phyloP scores from a whole-genome alignment of 2,329 filamentous ascomycete genomes.

The Aspergillus phoenicis region DNA sequence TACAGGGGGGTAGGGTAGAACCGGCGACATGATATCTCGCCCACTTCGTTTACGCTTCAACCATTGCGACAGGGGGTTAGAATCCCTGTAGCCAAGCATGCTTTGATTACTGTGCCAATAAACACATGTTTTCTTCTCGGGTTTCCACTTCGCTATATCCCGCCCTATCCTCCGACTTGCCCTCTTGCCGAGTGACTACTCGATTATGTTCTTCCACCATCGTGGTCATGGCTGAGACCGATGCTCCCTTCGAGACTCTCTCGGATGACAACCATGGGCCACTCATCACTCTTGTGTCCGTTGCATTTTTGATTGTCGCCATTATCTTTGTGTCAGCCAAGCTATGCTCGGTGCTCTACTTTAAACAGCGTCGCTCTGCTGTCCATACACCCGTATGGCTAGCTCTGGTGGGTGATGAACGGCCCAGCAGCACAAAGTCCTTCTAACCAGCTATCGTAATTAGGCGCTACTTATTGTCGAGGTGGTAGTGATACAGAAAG shows the following conservation, averaged over 20 bases:
- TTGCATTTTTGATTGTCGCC: constrained; percentile 16
- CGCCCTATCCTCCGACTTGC: neutral
- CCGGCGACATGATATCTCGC: neutral
- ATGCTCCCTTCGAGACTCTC: constrained; percentile 13
- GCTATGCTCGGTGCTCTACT: constrained; percentile 18
- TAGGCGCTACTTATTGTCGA: constrained; percentile 13
- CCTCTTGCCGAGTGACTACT: neutral
- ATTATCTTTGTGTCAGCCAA: constrained; percentile 19
- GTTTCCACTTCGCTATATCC: no score
- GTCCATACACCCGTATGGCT: constrained; percentile 21
- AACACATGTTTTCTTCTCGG: no score
- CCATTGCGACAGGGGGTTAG: neutral
- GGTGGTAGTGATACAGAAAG: constrained; percentile 16
- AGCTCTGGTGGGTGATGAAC: constrained; percentile 13
- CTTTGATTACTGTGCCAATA: no score
- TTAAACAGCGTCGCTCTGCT: constrained; percentile 17
- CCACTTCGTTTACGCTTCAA: neutral
- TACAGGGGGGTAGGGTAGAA: no score
- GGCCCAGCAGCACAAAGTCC: no score
- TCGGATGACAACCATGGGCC: constrained; percentile 16
- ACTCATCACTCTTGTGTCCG: constrained; percentile 17
- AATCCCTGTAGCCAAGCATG: neutral
- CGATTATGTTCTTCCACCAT: neutral
- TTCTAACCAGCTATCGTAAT: neutral
- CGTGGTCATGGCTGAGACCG: constrained; percentile 11